Percentiles rank a stretch among this genome's conserved stretches.
Conservation (phyloP, 2,329 filamentous ascomycete genomes). For the Ceratocystis huliohia region DNA sequence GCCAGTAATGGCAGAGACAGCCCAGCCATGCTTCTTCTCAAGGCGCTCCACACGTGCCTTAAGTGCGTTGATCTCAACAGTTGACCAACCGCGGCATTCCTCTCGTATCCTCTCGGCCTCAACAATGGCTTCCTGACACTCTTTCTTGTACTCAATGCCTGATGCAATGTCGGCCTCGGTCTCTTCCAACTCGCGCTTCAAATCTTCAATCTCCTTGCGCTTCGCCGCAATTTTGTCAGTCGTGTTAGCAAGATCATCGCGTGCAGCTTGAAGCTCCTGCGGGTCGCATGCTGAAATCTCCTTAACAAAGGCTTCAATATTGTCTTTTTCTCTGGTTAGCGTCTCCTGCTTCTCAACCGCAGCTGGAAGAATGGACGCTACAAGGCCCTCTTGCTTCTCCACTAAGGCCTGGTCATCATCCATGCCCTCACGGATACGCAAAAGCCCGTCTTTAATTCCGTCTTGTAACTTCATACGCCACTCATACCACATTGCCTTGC, state of each 20-base stretch:
- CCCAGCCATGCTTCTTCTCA: slow-evolving; percentile 58
- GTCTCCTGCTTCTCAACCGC: slow-evolving; percentile 48
- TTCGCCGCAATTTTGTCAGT: slow-evolving; percentile 60
- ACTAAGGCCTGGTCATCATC: slow-evolving; percentile 56
- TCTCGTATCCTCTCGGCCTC: slow-evolving; percentile 74
- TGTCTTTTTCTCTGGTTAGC: slow-evolving; percentile 51
- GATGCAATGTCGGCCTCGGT: slow-evolving; percentile 53
- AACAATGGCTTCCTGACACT: slow-evolving; percentile 60
- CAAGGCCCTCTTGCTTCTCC: slow-evolving; percentile 51
- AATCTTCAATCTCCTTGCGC: slow-evolving; percentile 50
- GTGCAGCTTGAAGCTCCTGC: slow-evolving; percentile 59
- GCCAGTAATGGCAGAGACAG: slow-evolving; percentile 50
- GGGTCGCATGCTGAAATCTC: slow-evolving; percentile 72
- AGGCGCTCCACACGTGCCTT: slow-evolving; percentile 58
- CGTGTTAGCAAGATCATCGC: slow-evolving; percentile 51
- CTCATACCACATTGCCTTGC: slow-evolving; percentile 96
- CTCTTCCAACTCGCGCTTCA: slow-evolving; percentile 54
- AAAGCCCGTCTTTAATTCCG: slow-evolving; percentile 67
- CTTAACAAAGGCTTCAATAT: slow-evolving; percentile 56
- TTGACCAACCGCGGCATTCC: slow-evolving; percentile 80
- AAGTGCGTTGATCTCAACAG: slow-evolving; percentile 64
- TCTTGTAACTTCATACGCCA: slow-evolving; percentile 84
- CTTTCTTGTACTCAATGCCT: slow-evolving; percentile 48
- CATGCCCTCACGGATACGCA: slow-evolving; percentile 66
- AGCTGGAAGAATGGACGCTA: slow-evolving; percentile 54